Evolutionary conservation across 1,284 basidiomycete species (phyloP), one percentile per base, ranked within the genome.

Genomic region (Cerioporus squamosus): DNA sequence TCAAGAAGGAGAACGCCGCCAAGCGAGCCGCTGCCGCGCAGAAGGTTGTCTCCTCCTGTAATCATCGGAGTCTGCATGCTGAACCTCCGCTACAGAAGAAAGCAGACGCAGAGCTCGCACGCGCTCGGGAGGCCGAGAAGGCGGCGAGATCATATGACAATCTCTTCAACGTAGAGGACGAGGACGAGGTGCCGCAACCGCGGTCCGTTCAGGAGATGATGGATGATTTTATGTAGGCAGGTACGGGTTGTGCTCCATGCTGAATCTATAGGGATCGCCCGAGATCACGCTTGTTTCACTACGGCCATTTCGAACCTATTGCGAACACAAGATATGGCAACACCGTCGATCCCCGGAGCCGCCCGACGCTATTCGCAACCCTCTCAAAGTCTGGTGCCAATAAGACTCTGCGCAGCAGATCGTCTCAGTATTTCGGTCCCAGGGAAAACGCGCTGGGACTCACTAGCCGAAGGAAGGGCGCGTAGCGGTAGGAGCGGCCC

Each of bases 121-220:
- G 82, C 55, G 74, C 81, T 22, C 77, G 91, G 51, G 89, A 89
- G 69, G 89, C 84, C 9, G 91, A 93, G 64, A 93, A 93, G 66
- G 85, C 85, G 4, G 88, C 90, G 10, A 77, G 85, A 23, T 93
- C 91, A 2, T 94, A 94, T 59, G 90, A 93, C 66, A 76, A 79
- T 0, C 71, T 94, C 23, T 89, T 88, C 74, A 79, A 64, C 2
- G 74, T 63, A 12, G 72, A 71, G 15, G 68, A 77, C 5, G 84
- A 85, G 38, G 78, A 86, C 36, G 78, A 79, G 42, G 80, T 77
- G 20, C 78, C 81, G 8, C 79, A 77, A 31, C 76, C 75, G 64
- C 83, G 81, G 72, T 86, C 82, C 3, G 86, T 82, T 10, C 78
- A 81, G 64, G 88, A 87, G 65, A 73, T 88, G 66, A 86, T 90